phyloP scores from a whole-genome alignment of 306 rosid genomes.

The Begonia peltatifolia region DNA sequence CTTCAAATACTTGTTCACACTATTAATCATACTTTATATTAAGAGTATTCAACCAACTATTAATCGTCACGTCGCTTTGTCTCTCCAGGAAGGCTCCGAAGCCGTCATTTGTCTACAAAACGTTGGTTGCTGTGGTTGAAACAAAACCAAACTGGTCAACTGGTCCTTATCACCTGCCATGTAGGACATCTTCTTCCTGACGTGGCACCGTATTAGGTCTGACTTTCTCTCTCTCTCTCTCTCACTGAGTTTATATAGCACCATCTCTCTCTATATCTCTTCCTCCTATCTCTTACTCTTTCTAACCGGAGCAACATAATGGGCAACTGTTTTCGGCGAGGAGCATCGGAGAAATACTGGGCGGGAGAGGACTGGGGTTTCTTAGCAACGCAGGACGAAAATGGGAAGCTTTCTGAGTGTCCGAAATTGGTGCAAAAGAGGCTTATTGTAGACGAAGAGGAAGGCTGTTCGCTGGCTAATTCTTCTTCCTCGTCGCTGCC shows the following conservation, averaged over 20 bases:
- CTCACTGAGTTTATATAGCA: not conserved
- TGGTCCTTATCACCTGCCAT: no score
- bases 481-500: not conserved
- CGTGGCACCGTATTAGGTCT: no score
- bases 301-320: slow-evolving; percentile 6
- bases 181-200: no score
- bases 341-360: slow-evolving; percentile 22
- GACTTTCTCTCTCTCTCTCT: not conserved
- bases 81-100: no score
- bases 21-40: not conserved
- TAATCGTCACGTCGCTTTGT: no score
- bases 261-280: not conserved
- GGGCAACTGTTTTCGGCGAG: slow-evolving; percentile 67
- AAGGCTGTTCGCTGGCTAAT: not conserved
- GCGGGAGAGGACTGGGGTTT: slow-evolving; percentile 36
- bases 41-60: no score
- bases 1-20: slow-evolving; percentile 26
- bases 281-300: not conserved
- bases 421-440: slow-evolving; percentile 1
- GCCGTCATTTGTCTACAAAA: no score
- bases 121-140: no score
- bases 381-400: not conserved
- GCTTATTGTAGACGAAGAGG: not conserved
- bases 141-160: no score
- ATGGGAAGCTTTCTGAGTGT: not conserved